Base-by-base conservation (phyloP, 2,329 filamentous ascomycete species). In the Septoria petroselini region DNA sequence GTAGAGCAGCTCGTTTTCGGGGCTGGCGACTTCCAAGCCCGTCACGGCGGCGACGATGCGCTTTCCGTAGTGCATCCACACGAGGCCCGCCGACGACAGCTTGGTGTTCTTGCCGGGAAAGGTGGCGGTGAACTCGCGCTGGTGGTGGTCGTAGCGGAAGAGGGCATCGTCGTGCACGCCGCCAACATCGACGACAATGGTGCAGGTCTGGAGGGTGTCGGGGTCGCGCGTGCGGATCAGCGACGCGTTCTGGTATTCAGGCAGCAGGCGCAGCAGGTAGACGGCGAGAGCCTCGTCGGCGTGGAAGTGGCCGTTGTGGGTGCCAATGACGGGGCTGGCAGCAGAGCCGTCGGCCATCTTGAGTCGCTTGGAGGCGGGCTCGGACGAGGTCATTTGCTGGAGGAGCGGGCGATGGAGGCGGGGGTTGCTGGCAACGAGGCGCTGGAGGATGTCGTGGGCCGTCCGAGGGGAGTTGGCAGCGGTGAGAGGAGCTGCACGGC, bases 231-330 rank as follows among this genome's bases (percentile, higher is more conserved):
- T 95, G 62, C 93, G 90, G 42, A 95, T 77, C 35, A 98, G 85
- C 35, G 77, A 69, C 19, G 89, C 84, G 60, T 79, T 73, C 48
- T 77, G 70, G 76, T 97, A 98, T 52, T 84, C 74, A 17, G 93
- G 91, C 14, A 97, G 85, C 50, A 86, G 81, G 58, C 90, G 89
- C 61, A 98, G 86, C 78, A 98, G 89, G 77, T 95, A 90, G 58
- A 98, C 91, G 51, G 93, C 93, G 35, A 98, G 83, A 54, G 93
- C 91, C 76, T 98, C 93, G 71, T 98, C 93, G 69, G 93, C 93
- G 76, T 98, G 93, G 80, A 98, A 98, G 77, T 96, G 90, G 61
- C 93, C 93, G 74, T 86, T 96, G 80, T 98, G 93, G 23, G 93
- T 98, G 66, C 91, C 93, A 68, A 96, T 94, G 61, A 83, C 73